Evolutionary conservation across 2,329 filamentous ascomycete species (phyloP), one percentile per base, ranked within the genome.

Genomic region (Lecanoromycetidae sp.): DNA sequence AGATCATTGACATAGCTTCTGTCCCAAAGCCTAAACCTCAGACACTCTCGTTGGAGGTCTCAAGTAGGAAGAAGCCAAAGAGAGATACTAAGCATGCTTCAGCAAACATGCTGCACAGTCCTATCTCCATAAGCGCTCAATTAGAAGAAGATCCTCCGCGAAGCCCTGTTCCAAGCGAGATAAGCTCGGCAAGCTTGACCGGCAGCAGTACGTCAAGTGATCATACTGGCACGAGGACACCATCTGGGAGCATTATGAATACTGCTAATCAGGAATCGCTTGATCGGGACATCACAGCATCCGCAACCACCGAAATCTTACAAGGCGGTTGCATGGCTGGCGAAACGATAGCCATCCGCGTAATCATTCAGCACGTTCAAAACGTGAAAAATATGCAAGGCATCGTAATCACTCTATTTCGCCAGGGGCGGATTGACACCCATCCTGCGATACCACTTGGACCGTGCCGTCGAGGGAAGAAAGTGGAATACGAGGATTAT

Each of bases 381-480:
- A 76, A 80, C 49, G 78, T 96, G 58, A 87, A 90, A 67, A 96
- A 87, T 61, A 74, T 94, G 66, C 84, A 90, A 56, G 90, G 91
- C 6, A 83, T 96, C 39, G 91, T 96, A 51, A 79, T 94, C 37
- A 96, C 91, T 1, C 70, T 98, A 7, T 95, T 93, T 61, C 79
- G 91, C 36, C 85, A 94, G 63, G 87, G 87, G 20, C 80, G 87
- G 50, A 90, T 96, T 37, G 90, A 98, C 60, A 84, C 87, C 58
- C 76, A 80, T 57, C 79, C 77, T 19, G 70, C 75, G 7, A 70
- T 80, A 46, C 68, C 77, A 3, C 65, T 81, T 26, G 73, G 71
- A 13, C 67, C 77, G 34, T 75, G 77, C 1, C 77, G 77, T 51
- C 79, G 82, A 52, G 76, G 77, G 9, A 80, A 79, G 56, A 80